Percentiles rank a stretch among this genome's conserved stretches.
phyloP scores from a whole-genome alignment of 179 eudicot genomes.

The Silene vulgaris region DNA sequence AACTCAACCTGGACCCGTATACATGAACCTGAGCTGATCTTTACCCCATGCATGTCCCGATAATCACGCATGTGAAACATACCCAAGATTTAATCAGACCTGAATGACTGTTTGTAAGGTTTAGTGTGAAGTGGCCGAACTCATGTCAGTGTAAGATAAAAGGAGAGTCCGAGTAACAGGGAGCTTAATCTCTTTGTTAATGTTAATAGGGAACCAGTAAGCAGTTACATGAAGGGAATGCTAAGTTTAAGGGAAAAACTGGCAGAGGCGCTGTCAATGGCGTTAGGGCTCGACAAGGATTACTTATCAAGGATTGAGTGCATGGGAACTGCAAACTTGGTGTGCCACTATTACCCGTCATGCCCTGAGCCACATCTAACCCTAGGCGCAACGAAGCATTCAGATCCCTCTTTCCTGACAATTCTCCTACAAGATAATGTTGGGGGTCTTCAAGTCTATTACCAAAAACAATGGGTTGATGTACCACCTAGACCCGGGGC shows the following conservation, averaged over 20 bases:
- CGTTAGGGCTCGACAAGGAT: constrained; percentile 42
- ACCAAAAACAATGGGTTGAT: constrained; percentile 42
- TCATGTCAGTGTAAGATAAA: too few species aligned
- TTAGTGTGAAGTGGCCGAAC: too few species aligned
- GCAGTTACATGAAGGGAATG: constrained; percentile 33
- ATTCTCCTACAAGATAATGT: constrained; percentile 47
- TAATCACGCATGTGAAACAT: too few species aligned
- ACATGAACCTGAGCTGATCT: not conserved
- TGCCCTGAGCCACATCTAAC: constrained; percentile 57
- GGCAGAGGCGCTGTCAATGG: constrained; percentile 34
- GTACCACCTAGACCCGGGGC: constrained; percentile 41
- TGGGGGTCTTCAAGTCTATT: constrained; percentile 51
- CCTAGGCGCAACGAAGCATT: constrained; percentile 43
- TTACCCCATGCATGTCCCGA: too few species aligned
- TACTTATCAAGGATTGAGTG: constrained; percentile 38
- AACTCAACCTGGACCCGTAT: not conserved
- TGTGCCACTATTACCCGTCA: constrained; percentile 43
- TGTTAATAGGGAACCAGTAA: constrained; percentile 35
- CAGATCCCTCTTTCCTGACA: constrained; percentile 48
- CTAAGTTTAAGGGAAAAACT: constrained; percentile 32
- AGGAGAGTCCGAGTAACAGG: not conserved
- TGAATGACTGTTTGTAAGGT: too few species aligned
- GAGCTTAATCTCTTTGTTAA: not conserved
- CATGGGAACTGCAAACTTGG: constrained; percentile 35
- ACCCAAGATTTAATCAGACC: too few species aligned